These are phyloP conservation scores for Solanum sparsipilum DNA, from an alignment of 257 asterid genomes.

Conservation along the genomic window DNA sequence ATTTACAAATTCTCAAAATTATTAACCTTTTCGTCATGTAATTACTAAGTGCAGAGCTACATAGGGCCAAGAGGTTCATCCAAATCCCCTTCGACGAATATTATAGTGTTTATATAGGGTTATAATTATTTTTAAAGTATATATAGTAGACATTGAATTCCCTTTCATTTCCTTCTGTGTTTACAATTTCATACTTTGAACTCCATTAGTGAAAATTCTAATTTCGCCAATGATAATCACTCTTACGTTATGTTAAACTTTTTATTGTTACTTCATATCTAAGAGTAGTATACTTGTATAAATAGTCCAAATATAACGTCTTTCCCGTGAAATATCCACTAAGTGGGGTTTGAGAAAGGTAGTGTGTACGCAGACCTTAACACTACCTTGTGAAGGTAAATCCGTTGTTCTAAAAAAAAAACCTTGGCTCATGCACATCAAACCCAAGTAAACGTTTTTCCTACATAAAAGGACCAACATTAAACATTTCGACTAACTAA, in stretches of 20 bases:
- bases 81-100: neutral
- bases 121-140: neutral
- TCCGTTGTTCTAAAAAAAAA: rapidly evolving
- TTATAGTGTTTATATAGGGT: rapidly evolving
- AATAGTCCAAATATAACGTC: neutral
- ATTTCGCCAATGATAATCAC: neutral
- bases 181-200: neutral
- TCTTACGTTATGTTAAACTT: neutral
- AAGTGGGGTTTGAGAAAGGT: too few relatives aligned
- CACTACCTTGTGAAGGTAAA: neutral
- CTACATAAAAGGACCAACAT: neutral
- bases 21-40: rapidly evolving
- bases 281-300: neutral
- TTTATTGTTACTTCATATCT: neutral
- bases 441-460: neutral
- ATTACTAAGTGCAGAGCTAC: neutral
- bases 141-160: neutral
- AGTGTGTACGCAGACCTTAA: too few relatives aligned
- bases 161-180: rapidly evolving
- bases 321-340: neutral
- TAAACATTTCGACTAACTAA: neutral
- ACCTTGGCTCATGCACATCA: neutral
- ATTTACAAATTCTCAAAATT: neutral
- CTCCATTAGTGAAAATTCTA: neutral
- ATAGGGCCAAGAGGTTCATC: rapidly evolving